phyloP scores from a whole-genome alignment of 2,329 filamentous ascomycete genomes.

The Fusarium sarcochroum region DNA sequence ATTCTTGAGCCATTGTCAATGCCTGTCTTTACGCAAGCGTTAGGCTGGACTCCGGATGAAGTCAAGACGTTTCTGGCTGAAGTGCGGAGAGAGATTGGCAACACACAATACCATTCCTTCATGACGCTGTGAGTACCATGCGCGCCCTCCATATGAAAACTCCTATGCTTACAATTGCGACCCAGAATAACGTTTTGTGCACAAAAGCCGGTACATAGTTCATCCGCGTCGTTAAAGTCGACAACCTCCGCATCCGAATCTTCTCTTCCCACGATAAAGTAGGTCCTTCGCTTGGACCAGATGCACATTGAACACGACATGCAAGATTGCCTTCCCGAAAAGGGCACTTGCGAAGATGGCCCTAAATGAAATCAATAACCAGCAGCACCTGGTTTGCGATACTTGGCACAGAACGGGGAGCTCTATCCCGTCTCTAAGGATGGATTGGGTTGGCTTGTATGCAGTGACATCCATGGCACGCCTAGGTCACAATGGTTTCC shows the following conservation, averaged over 20 bases:
- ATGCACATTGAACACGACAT: conserved; percentile 4
- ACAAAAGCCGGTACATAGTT: conserved; percentile 34
- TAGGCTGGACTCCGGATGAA: conserved; percentile 41
- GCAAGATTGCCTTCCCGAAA: not conserved
- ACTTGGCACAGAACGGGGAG: not conserved
- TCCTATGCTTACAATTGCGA: conserved; percentile 12
- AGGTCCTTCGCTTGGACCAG: not conserved
- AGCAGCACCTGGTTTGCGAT: not conserved
- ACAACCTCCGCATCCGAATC: conserved; percentile 29
- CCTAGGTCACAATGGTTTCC: conserved; percentile 10
- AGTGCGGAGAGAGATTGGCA: conserved; percentile 40
- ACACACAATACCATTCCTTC: conserved; percentile 44
- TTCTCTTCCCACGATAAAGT: conserved; percentile 13
- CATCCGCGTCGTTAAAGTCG: conserved; percentile 26
- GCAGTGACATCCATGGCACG: conserved; percentile 5
- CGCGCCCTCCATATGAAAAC: not conserved
- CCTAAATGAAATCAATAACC: not conserved
- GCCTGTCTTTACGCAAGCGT: conserved; percentile 39
- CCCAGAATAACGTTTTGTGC: conserved; percentile 36
- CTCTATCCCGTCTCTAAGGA: not conserved
- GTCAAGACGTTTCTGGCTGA: conserved; percentile 34
- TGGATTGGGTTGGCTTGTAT: conserved; percentile 11
- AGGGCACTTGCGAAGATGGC: not conserved
- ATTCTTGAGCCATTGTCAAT: conserved; percentile 42
- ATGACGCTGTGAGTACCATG: conserved; percentile 43